phyloP scores from a whole-genome alignment of 1,284 basidiomycete species.

The Ceratorhiza oryzae-sativae region DNA sequence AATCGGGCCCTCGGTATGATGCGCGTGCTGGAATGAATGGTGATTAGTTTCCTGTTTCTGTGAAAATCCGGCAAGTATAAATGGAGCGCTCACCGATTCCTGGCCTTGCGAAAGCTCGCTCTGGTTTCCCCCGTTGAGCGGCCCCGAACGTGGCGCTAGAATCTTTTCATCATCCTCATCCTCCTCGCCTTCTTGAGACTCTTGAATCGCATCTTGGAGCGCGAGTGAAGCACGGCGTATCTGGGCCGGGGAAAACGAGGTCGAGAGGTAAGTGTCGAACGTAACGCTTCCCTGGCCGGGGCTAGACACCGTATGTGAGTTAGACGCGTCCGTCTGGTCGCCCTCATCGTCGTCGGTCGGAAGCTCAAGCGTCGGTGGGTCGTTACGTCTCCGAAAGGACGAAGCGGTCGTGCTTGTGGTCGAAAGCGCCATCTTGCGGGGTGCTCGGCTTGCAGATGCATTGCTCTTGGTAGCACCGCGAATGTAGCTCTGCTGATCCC shows the following conservation, averaged over 20 bases:
- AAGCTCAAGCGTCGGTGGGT: neutral
- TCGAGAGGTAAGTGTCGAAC: conserved; percentile 31
- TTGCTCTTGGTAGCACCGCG: conserved; percentile 54
- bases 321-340: conserved; percentile 3
- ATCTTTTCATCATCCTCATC: conserved; percentile 64
- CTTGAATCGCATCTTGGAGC: conserved; percentile 67
- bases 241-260: conserved; percentile 57
- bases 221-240: conserved; percentile 72
- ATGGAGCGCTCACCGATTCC: conserved; percentile 35
- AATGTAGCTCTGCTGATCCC: conserved; percentile 71
- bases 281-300: neutral
- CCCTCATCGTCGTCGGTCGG: neutral
- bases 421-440: conserved; percentile 3
- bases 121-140: conserved; percentile 27
- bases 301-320: neutral
- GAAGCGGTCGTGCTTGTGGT: neutral
- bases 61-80: conserved; percentile 8
- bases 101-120: conserved; percentile 23
- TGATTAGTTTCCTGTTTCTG: neutral
- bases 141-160: conserved; percentile 43
- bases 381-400: neutral
- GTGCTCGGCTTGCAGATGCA: neutral
- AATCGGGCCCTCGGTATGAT: conserved; percentile 18
- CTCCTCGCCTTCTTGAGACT: conserved; percentile 57
- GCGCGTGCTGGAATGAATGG: conserved; percentile 30